Evolutionary conservation across 2,329 filamentous ascomycete genomes (phyloP), one percentile per base, ranked within the genome.

Genomic region (Canariomyces notabilis): DNA sequence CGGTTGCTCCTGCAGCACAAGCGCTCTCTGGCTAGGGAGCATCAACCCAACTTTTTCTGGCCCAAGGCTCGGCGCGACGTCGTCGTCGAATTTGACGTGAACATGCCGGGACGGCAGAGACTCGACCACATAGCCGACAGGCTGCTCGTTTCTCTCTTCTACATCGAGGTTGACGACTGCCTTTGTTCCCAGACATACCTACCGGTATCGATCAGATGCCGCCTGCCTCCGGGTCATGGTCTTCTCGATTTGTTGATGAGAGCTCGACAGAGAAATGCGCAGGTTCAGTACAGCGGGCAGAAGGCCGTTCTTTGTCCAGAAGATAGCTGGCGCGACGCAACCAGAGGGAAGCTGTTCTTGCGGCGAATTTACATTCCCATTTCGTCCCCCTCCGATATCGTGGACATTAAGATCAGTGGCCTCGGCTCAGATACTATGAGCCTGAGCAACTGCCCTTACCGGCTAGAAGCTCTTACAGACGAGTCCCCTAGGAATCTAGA

Each of bases 231-330:
- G n/a, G n/a, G n/a, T n/a, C n/a, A n/a, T n/a, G n/a, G n/a, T n/a
- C n/a, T n/a, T n/a, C n/a, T n/a, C n/a, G n/a, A 22, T 21, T 29
- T 42, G 31, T 32, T 36, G 31, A 42, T 42, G 40, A 42, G 40
- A 36, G 32, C 40, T 18, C 40, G 40, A 4, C 32, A 4, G 8
- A 36, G 40, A 21, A 42, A 42, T 19, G 31, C 29, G 35, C 32
- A 19, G 40, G 29, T 42, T 26, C 40, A 42, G 14, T 42, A 36
- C 40, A 11, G 20, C 21, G 18, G 40, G 15, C 40, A 42, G 40
- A 26, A 31, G 40, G 35, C 31, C 14, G 32, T 42, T 20, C 40
- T 42, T 36, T 42, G 32, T n/a, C 21, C 31, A 26, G 40, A 42
- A 29, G 31, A 22, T 14, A 42, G 29, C 40, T 42, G 32, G 40